Percentiles rank a stretch among this genome's conserved stretches.
Conservation (phyloP, 257 asterid genomes). For the Apocynum venetum region DNA sequence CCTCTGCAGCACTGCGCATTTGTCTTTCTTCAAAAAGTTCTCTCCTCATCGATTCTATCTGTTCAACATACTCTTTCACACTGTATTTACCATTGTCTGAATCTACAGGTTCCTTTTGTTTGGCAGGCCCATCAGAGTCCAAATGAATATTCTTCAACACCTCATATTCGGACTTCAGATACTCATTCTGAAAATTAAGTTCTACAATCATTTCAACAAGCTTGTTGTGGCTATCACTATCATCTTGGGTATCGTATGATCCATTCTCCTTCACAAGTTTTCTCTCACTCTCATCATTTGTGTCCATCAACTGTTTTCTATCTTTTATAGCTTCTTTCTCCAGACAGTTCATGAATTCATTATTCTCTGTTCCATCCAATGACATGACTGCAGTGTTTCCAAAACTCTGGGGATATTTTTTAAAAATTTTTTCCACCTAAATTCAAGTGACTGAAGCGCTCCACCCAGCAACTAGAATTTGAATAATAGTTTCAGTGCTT, state of each 20-base stretch:
- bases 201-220: slow-evolving; percentile 72
- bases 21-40: slow-evolving; percentile 79
- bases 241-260: slow-evolving; percentile 20
- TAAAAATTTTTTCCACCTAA: not conserved
- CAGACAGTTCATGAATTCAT: slow-evolving; percentile 35
- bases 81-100: slow-evolving; percentile 27
- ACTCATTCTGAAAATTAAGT: slow-evolving; percentile 80
- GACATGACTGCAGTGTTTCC: slow-evolving; percentile 35
- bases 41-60: slow-evolving; percentile 59
- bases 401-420: not conserved
- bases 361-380: slow-evolving; percentile 38
- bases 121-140: slow-evolving; percentile 27
- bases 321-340: slow-evolving; percentile 26
- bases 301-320: slow-evolving; percentile 38
- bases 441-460: not conserved
- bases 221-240: slow-evolving; percentile 43
- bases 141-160: slow-evolving; percentile 42
- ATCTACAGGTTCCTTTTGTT: slow-evolving; percentile 25
- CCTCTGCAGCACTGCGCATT: slow-evolving; percentile 85
- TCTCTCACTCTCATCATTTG: slow-evolving; percentile 24
- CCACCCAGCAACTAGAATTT: not conserved
- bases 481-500: not conserved
- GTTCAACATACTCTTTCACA: slow-evolving; percentile 45
- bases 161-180: slow-evolving; percentile 70
- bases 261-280: slow-evolving; percentile 46